A percentile compares a stretch with the other conserved stretches of the same genome.
Conservation (phyloP, 2,329 filamentous ascomycete genomes). For the Fusarium coicis region DNA sequence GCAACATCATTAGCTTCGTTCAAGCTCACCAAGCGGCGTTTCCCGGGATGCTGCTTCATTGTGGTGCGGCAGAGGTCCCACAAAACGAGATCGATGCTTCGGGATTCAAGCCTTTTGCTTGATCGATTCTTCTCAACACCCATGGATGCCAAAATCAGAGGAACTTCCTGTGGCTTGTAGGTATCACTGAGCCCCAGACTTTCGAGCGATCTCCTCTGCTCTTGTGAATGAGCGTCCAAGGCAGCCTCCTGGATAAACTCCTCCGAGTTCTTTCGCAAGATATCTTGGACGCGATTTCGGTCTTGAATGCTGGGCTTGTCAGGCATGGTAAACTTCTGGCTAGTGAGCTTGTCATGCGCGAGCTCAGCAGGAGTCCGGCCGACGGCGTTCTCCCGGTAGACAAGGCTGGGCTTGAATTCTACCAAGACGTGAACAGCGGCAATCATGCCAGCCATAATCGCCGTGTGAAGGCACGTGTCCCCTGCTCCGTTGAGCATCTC, state of each 20-base stretch:
- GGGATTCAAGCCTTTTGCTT: conserved; percentile 1
- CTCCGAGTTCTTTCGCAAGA: conserved; percentile 9
- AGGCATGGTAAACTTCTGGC: conserved; percentile 48
- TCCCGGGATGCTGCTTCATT: conserved; percentile 48
- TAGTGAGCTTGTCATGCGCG: conserved; percentile 65
- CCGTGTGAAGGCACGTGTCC: conserved; percentile 72
- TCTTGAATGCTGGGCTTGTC: conserved; percentile 1
- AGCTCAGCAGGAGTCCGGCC: conserved; percentile 79
- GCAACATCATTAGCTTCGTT: conserved; percentile 69
- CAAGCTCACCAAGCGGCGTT: conserved; percentile 63
- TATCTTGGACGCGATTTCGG: not conserved
- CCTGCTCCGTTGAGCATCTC: conserved; percentile 71
- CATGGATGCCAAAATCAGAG: conserved; percentile 43
- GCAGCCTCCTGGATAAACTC: conserved; percentile 21
- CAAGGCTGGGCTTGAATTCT: conserved; percentile 65
- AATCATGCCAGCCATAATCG: conserved; percentile 54
- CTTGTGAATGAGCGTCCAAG: conserved; percentile 21
- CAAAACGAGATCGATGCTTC: conserved; percentile 38
- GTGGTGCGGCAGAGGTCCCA: conserved; percentile 51
- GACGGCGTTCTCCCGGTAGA: conserved; percentile 79
- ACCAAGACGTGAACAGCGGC: conserved; percentile 60
- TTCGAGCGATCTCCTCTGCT: conserved; percentile 35
- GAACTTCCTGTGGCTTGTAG: conserved; percentile 43
- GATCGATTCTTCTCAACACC: conserved; percentile 36
- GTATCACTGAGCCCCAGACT: conserved; percentile 43